Evolutionary conservation across 305 asterid genomes (phyloP), one percentile per base, ranked within the genome.

Genomic region (Andrographis paniculata): DNA sequence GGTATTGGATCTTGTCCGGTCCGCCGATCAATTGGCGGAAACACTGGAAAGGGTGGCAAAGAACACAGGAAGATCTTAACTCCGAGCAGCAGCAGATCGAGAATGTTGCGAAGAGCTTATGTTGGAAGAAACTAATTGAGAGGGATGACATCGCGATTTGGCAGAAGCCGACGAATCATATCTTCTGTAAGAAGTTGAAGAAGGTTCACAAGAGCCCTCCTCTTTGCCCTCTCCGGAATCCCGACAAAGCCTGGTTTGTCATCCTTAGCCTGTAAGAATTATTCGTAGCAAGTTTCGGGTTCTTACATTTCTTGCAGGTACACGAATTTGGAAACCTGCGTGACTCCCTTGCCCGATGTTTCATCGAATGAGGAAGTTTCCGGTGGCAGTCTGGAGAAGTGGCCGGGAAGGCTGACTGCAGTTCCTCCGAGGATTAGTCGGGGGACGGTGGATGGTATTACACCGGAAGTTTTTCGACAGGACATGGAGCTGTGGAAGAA

Each of bases 51-150:
- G 89, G 85, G 15, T 85, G 87, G 91, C 67, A 61, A 24, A 65
- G 94, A 50, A 53, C 75, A 0, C 58, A 31, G 45, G 84, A 68
- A 6, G 87, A 77, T 21, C 50, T 82, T 36, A 69, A 77, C 19
- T 74, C 75, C 5, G 93, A 84, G 67, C 89, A 81, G 50, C 60
- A 51, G 67, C 66, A 61, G 21, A 74, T 81, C 15, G 82, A 81
- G 75, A 68, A 73, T 1, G 74, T 81, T 2, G 74, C 87, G 9
- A 75, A 36, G 59, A 72, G 79, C 35, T 65, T 84, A 22, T 84
- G 92, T 52, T 80, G 94, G 94, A 77, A 74, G 23, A 84, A 84
- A 59, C 19, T 84, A 42, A 71, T 66, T 9, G 78, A 80, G 72
- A 80, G 54, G 55, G 67, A 64, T 1, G 83, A 72, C 12, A 69